These are phyloP conservation scores for Chloranthus sessilifolius DNA, from an alignment of 164 flowering plant species.

Conservation along the genomic window DNA sequence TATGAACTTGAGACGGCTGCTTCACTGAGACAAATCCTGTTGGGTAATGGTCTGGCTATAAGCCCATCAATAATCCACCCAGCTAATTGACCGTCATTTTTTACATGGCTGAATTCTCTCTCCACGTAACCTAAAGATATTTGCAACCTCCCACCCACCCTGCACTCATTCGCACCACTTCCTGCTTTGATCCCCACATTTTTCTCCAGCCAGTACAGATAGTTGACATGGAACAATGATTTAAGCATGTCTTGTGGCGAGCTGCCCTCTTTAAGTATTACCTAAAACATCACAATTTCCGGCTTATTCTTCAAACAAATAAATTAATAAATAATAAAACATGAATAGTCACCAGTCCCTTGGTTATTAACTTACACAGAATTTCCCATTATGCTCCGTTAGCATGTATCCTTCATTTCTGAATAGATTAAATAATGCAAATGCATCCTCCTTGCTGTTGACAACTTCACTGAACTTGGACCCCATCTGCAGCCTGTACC, in stretches of 20 bases:
- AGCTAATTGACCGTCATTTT: slow-evolving; percentile 47
- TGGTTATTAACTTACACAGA: slow-evolving; percentile 49
- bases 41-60: slow-evolving; percentile 79
- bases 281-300: slow-evolving; percentile 34
- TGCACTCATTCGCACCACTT: slow-evolving; percentile 51
- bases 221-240: slow-evolving; percentile 80
- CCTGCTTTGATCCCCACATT: slow-evolving; percentile 65
- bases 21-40: slow-evolving; percentile 36
- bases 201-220: slow-evolving; percentile 91
- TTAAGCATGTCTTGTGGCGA: slow-evolving; percentile 82
- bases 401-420: slow-evolving; percentile 68
- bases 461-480: slow-evolving; percentile 70
- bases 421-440: slow-evolving; percentile 67
- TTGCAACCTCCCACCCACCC: slow-evolving; percentile 69
- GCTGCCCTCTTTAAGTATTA: slow-evolving; percentile 69
- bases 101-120: slow-evolving; percentile 80
- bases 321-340: neutral
- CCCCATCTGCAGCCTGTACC: slow-evolving; percentile 61
- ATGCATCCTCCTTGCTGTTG: slow-evolving; percentile 53
- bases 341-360: neutral
- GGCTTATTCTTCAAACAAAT: slow-evolving; percentile 8
- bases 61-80: slow-evolving; percentile 92
- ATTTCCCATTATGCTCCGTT: slow-evolving; percentile 61
- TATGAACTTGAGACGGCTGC: too few species aligned
- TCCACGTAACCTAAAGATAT: slow-evolving; percentile 75